phyloP scores from a whole-genome alignment of 2,329 filamentous ascomycete genomes.

The Onygena corvina region DNA sequence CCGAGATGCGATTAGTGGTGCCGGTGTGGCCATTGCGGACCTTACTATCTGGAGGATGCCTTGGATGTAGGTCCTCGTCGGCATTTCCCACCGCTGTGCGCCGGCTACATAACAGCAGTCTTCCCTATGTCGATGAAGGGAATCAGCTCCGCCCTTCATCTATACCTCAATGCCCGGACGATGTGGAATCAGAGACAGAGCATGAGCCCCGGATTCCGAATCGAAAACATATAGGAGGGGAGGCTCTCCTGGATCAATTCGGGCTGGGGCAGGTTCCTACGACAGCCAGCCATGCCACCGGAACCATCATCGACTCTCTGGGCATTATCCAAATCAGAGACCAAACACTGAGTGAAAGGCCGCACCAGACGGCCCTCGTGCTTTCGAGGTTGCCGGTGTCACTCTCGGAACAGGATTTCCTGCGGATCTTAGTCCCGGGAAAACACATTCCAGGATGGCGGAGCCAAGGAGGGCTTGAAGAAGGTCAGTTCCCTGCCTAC shows the following conservation, averaged over 20 bases:
- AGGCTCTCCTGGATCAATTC: constrained; percentile 15
- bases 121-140: background rate
- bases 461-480: constrained; percentile 14
- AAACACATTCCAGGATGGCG: constrained; percentile 14
- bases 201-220: too few species aligned
- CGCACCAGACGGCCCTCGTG: constrained; percentile 17
- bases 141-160: background rate
- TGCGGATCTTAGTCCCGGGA: constrained; percentile 11
- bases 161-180: background rate
- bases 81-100: background rate
- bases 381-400: constrained; percentile 14
- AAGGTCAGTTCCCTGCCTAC: constrained; percentile 10
- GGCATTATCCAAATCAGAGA: constrained; percentile 14
- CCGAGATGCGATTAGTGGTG: background rate
- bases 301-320: constrained; percentile 12
- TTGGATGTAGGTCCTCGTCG: background rate
- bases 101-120: background rate
- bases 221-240: background rate
- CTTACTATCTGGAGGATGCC: background rate
- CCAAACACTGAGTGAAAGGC: constrained; percentile 10
- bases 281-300: constrained; percentile 8
- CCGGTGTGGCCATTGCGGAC: background rate
- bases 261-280: constrained; percentile 16
- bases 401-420: constrained; percentile 17
- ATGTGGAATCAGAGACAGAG: background rate